Base-by-base conservation (phyloP, 148 eudicot species). In the Fallopia convolvulus region DNA sequence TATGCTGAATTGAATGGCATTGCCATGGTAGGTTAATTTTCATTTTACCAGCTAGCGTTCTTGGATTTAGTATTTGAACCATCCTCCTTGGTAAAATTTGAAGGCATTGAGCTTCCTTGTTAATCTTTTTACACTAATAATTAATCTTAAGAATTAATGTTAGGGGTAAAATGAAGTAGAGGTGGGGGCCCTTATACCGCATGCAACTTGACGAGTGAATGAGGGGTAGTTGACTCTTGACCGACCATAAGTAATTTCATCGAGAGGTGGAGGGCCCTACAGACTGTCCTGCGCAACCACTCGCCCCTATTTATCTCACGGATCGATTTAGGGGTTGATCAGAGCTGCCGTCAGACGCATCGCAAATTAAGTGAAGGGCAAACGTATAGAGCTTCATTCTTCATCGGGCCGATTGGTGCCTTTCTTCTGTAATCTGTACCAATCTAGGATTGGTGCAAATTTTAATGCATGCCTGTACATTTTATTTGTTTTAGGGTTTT, bases 191-290 rank as follows among this genome's bases (percentile, higher is more conserved):
- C 44, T n/a, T n/a, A 41, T 8, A 2, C 8, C 8, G 44, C 44
- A 41, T 41, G 44, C 44, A 41, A 41, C 7, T 40, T 40, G 42
- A 40, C 46, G 68, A 61, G 68, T 61, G 33, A 61, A 61, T 61
- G 68, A 65, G 70, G 18, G 70, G 70, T 65, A 26, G 70, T 30
- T 65, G 70, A 65, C 70, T 13, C 70, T 13, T 14, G 70, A 32
- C 39, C 70, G 18, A 65, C 41, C 41, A 32, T 12, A 4, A 61
- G 68, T 26, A 61, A 61, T 61, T 4, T 23, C 33, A 61, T 9
- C 26, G 66, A 26, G 66, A 26, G 33, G 68, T 10, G 5, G 39
- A 10, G 68, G 68, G 68, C 15, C 36, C 68, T 30, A 2, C 39
- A 0, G 2, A 21, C 66, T 10, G 36, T 26, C 68, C 32, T 10